Base-by-base conservation (phyloP, 805 yeast species). In the Pichia nakasei region DNA sequence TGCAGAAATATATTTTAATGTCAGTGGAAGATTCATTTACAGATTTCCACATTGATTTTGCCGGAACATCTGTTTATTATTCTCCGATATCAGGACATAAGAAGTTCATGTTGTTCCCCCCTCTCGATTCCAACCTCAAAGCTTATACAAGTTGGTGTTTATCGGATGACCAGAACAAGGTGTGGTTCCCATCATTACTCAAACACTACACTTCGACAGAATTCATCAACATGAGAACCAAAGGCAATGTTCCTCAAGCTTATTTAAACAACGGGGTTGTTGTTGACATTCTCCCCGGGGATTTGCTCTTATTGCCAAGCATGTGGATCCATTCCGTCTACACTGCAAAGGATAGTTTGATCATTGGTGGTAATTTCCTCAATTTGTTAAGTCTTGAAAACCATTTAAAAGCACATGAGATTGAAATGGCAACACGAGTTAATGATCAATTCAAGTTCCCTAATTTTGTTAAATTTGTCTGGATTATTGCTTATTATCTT, bases 271-370 rank as follows among this genome's bases (percentile, higher is more conserved):
- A 61, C 42, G 69, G 68, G 0, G 43, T 63, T 32, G 45, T 66
- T 50, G 49, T 58, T 35, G 59, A 61, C 40, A 48, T 61, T 15
- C 40, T 41, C 13, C 72, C 75, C 1, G 94, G 94, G 1, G 96
- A 88, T 55, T 69, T 87, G 22, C 71, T 88, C 62, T 68, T 87
- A 13, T 80, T 88, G 18, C 96, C 97, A 3, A 79, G 93, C 35
- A 95, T 96, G 0, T 88, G 95, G 94, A 87, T 88, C 40, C 96
- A 88, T 61, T 80, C 93, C 0, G 97, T 88, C 0, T 78, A 78
- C 55, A 87, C 96, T 0, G 91, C 95, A 0, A 64, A 66, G 15
- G 95, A 88, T 57, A 76, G 94, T 0, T 64, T 87, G 2, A 87
- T 88, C 3, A 75, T 88, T 44, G 96, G 96, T 3, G 97, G 97